phyloP scores from a whole-genome alignment of 331 rosid species.

The Prunus yedoensis region DNA sequence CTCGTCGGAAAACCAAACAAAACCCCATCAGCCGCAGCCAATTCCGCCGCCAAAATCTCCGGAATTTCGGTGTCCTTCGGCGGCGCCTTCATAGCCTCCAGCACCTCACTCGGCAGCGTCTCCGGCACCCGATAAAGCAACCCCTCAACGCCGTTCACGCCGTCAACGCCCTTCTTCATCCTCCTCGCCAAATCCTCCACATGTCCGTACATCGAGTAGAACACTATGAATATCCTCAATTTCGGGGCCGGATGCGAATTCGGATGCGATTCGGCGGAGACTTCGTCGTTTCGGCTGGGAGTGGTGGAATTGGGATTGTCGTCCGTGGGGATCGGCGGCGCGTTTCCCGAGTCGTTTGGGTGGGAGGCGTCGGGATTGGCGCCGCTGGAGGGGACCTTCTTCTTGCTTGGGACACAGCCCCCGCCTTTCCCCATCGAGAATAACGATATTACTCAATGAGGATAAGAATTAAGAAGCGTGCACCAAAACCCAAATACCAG shows the following conservation, averaged over 20 bases:
- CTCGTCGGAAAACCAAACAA: conserved; percentile 94
- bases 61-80: conserved; percentile 60
- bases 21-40: conserved; percentile 68
- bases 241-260: conserved; percentile 23
- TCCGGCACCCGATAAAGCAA: conserved; percentile 78
- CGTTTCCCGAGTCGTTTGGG: neutral
- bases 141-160: conserved; percentile 76
- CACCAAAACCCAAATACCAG: conserved; percentile 18
- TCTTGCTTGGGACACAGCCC: conserved; percentile 96
- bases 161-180: conserved; percentile 86
- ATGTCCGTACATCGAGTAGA: conserved; percentile 95
- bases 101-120: conserved; percentile 62
- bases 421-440: conserved; percentile 86
- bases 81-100: conserved; percentile 74
- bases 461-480: neutral
- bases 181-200: conserved; percentile 75
- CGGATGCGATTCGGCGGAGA: conserved; percentile 17
- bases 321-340: conserved; percentile 43
- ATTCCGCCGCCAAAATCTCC: conserved; percentile 60
- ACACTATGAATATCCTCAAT: conserved; percentile 71
- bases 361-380: conserved; percentile 25
- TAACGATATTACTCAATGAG: conserved; percentile 8
- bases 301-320: conserved; percentile 8
- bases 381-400: conserved; percentile 41
- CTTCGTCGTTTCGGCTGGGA: neutral